These are phyloP conservation scores for Drechmeria coniospora DNA, from an alignment of 2,329 filamentous ascomycete genomes.

Conservation along the genomic window DNA sequence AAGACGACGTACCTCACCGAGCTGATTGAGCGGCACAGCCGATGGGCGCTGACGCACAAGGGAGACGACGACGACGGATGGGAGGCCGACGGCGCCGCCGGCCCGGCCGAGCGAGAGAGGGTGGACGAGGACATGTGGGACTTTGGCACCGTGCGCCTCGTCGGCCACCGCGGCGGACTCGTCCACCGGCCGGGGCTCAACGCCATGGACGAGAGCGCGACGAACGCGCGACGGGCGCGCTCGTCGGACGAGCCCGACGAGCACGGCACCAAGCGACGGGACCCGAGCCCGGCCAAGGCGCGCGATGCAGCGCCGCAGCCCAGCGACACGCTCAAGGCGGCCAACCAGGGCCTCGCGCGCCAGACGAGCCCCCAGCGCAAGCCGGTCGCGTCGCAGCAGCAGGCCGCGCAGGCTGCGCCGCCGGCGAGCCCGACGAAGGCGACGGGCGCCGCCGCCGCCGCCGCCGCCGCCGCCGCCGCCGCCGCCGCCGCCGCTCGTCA, in stretches of 20 bases:
- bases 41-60: conserved; percentile 74
- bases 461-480: too few species aligned
- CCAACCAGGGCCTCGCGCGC: conserved; percentile 31
- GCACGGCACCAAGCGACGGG: conserved; percentile 35
- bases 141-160: conserved; percentile 84
- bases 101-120: conserved; percentile 36
- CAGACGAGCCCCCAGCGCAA: conserved; percentile 46
- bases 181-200: conserved; percentile 42
- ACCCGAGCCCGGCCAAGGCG: conserved; percentile 35
- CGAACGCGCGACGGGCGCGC: conserved; percentile 54
- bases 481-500: too few species aligned
- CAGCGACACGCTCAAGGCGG: conserved; percentile 41
- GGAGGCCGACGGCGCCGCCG: conserved; percentile 40
- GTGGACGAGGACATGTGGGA: conserved; percentile 88
- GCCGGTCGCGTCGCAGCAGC: conserved; percentile 25
- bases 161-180: conserved; percentile 47
- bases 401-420: conserved; percentile 45
- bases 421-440: conserved; percentile 27
- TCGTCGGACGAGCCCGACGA: conserved; percentile 32
- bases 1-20: conserved; percentile 95
- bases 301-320: conserved; percentile 27
- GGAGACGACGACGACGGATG: conserved; percentile 47
- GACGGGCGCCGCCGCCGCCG: too few species aligned
- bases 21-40: conserved; percentile 76
- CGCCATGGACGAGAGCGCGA: conserved; percentile 65